Percentiles rank a stretch among this genome's conserved stretches.
phyloP scores from a whole-genome alignment of 345 rosid genomes.

The Triadica sebifera region DNA sequence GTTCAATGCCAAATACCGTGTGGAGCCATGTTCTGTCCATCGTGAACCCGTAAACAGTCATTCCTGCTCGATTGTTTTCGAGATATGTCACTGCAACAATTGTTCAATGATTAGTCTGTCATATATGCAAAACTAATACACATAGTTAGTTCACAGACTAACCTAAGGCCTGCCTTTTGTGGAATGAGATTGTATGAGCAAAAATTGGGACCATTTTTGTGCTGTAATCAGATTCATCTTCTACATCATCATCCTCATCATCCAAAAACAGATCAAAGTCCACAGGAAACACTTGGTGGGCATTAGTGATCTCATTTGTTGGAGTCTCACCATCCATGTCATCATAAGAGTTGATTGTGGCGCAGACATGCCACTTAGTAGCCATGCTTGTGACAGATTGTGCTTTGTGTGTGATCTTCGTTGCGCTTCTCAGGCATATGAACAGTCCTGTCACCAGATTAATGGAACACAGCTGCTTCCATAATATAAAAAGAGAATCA shows the following conservation, averaged over 20 bases:
- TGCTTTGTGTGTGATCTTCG: constrained; percentile 82
- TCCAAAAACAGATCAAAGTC: constrained; percentile 43
- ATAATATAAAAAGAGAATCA: not conserved
- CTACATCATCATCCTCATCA: constrained; percentile 70
- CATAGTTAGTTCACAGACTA: constrained; percentile 8
- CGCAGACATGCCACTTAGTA: constrained; percentile 84
- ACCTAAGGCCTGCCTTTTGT: constrained; percentile 89
- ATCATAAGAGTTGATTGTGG: constrained; percentile 73
- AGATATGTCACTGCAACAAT: constrained; percentile 67
- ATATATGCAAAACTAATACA: not conserved
- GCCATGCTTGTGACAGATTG: constrained; percentile 84
- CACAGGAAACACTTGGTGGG: constrained; percentile 33
- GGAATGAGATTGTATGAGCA: constrained; percentile 73
- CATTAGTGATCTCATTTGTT: constrained; percentile 26
- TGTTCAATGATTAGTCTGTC: not conserved
- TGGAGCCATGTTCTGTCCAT: constrained; percentile 85
- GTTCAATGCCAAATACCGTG: constrained; percentile 70
- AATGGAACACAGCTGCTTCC: constrained; percentile 69
- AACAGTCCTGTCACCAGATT: constrained; percentile 73
- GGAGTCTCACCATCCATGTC: constrained; percentile 70
- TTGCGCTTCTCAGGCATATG: constrained; percentile 85
- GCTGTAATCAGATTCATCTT: constrained; percentile 60
- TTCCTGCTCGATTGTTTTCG: constrained; percentile 83
- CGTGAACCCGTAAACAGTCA: constrained; percentile 78
- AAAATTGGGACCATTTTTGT: constrained; percentile 54